phyloP scores from a whole-genome alignment of 108 stramenopile genomes.

The Cyclotella choctawhatcheeana region DNA sequence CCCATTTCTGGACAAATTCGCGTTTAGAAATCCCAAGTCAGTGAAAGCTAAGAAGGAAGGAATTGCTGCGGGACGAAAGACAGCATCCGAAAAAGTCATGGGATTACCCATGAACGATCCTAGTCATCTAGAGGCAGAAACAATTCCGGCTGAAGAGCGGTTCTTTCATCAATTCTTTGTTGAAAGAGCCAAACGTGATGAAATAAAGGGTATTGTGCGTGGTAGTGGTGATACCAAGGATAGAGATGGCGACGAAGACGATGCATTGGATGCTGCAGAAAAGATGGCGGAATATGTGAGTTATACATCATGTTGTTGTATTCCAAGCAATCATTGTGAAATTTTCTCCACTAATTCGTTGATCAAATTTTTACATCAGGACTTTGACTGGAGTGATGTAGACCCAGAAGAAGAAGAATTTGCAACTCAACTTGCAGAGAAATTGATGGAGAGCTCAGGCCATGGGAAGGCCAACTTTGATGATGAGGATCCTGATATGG shows the following conservation, averaged over 20 bases:
- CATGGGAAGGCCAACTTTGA: slow-evolving; percentile 80
- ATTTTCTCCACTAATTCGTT: not conserved
- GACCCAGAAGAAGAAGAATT: slow-evolving; percentile 91
- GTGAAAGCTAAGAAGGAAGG: slow-evolving; percentile 48
- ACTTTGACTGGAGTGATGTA: slow-evolving; percentile 63
- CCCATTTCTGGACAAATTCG: slow-evolving; percentile 97
- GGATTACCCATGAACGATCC: slow-evolving; percentile 86
- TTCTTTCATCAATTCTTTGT: slow-evolving; percentile 95
- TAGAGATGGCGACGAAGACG: slow-evolving; percentile 58
- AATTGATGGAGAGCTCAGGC: slow-evolving; percentile 79
- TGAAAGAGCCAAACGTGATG: slow-evolving; percentile 84
- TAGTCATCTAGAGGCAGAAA: slow-evolving; percentile 60
- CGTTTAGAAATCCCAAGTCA: slow-evolving; percentile 97
- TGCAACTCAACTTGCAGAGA: slow-evolving; percentile 88
- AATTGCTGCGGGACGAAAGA: slow-evolving; percentile 64
- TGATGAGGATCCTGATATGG: slow-evolving; percentile 94
- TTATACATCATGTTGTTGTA: slow-evolving; percentile 39
- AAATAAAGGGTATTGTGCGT: slow-evolving; percentile 77
- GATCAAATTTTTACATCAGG: slow-evolving; percentile 21
- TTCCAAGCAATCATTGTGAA: not conserved
- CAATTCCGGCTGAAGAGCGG: slow-evolving; percentile 74
- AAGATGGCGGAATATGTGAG: slow-evolving; percentile 44
- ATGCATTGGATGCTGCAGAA: slow-evolving; percentile 59
- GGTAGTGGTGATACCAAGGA: slow-evolving; percentile 48
- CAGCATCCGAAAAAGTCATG: slow-evolving; percentile 34